Conservation (phyloP, 1,284 basidiomycete genomes). For the Flammula alnicola region DNA sequence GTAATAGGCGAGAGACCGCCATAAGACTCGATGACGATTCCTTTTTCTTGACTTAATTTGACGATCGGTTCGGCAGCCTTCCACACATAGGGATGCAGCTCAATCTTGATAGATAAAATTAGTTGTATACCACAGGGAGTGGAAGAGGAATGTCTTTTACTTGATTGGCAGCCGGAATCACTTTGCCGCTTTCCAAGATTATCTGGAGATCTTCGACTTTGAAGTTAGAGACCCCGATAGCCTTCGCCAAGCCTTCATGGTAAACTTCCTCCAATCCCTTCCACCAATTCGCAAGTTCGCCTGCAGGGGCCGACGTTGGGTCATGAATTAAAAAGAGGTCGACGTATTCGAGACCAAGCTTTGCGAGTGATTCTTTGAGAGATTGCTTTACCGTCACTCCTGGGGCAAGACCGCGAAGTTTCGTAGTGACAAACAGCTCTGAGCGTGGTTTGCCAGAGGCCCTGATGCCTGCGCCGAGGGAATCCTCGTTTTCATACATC, state of each 20-base stretch:
- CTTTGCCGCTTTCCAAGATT: constrained; percentile 59
- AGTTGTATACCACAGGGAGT: neutral
- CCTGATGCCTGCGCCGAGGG: constrained; percentile 56
- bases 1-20: constrained; percentile 66
- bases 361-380: constrained; percentile 57
- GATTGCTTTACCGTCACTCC: constrained; percentile 55
- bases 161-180: constrained; percentile 81
- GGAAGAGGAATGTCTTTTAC: constrained; percentile 37
- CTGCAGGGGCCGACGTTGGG: constrained; percentile 48
- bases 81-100: constrained; percentile 78
- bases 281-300: constrained; percentile 65
- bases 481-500: constrained; percentile 64
- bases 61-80: constrained; percentile 59
- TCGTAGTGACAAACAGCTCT: constrained; percentile 71
- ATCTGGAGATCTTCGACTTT: constrained; percentile 66
- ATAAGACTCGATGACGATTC: constrained; percentile 73
- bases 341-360: constrained; percentile 71
- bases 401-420: constrained; percentile 46
- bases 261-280: constrained; percentile 72
- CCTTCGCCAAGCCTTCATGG: constrained; percentile 69
- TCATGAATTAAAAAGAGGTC: constrained; percentile 81
- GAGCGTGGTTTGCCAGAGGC: constrained; percentile 57
- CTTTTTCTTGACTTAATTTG: constrained; percentile 58
- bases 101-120: constrained; percentile 12
- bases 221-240: constrained; percentile 89